phyloP scores from a whole-genome alignment of 306 rosid species.

The Rosa rugosa region DNA sequence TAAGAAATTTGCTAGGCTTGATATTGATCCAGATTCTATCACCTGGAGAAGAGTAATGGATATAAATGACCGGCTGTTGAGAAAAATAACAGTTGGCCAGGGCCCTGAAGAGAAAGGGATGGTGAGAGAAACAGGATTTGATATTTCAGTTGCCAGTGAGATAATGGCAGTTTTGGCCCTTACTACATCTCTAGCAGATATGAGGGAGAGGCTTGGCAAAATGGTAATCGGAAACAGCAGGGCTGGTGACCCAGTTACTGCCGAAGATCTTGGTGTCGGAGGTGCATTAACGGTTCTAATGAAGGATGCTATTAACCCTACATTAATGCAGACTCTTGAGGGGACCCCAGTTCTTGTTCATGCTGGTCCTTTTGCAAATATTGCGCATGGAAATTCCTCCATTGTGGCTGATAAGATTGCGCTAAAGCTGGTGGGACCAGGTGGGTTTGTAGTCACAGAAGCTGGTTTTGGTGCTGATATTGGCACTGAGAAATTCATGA shows the following conservation, averaged over 20 bases:
- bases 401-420: slow-evolving; percentile 98
- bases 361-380: slow-evolving; percentile 97
- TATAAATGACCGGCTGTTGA: slow-evolving; percentile 84
- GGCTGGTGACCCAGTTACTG: slow-evolving; percentile 85
- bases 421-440: slow-evolving; percentile 86
- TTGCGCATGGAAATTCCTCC: slow-evolving; percentile 97
- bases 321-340: slow-evolving; percentile 98
- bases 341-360: slow-evolving; percentile 99
- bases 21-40: slow-evolving; percentile 75
- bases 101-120: slow-evolving; percentile 98
- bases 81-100: slow-evolving; percentile 88
- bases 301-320: slow-evolving; percentile 98
- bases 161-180: slow-evolving; percentile 99
- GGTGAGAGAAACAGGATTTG: slow-evolving; percentile 97
- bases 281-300: slow-evolving; percentile 94
- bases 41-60: slow-evolving; percentile 99
- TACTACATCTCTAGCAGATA: slow-evolving; percentile 85
- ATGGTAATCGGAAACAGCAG: slow-evolving; percentile 95
- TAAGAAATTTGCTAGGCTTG: slow-evolving; percentile 84
- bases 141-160: slow-evolving; percentile 97
- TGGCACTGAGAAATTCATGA: slow-evolving; percentile 95
- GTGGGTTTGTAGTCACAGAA: slow-evolving; percentile 98
- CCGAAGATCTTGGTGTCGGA: slow-evolving; percentile 96
- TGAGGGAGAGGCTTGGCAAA: slow-evolving; percentile 95
- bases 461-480: slow-evolving; percentile 99